Evolutionary conservation across 305 asterid genomes (phyloP).

Genomic region (Fraxinus velutina): DNA sequence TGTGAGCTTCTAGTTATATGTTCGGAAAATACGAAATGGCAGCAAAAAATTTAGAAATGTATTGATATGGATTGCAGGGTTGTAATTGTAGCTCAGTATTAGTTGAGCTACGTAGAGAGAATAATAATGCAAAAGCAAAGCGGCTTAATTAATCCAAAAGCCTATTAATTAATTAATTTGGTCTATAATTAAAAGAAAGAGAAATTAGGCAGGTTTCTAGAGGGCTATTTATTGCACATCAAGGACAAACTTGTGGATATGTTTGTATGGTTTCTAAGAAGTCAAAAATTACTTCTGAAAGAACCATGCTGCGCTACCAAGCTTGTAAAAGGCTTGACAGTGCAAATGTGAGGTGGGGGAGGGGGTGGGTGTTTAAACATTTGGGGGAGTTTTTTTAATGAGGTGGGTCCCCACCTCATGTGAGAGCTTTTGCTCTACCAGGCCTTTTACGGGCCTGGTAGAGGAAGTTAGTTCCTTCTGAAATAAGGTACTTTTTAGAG

Average conservation of each 20-base stretch:
- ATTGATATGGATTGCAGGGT: neutral
- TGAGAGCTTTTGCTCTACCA: too few species aligned
- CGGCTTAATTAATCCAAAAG: neutral
- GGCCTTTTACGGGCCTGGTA: too few species aligned
- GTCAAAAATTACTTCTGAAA: neutral
- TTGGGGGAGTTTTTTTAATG: too few species aligned
- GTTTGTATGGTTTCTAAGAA: neutral
- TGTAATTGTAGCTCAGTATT: neutral
- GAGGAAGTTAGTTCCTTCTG: too few species aligned
- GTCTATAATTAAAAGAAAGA: neutral
- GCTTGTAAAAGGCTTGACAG: too few species aligned
- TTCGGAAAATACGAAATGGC: neutral
- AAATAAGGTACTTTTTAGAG: neutral
- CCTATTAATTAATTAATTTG: neutral
- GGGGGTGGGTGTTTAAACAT: too few species aligned
- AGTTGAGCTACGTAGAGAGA: neutral
- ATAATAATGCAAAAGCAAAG: neutral
- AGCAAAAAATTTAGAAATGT: neutral
- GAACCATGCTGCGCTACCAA: too few species aligned
- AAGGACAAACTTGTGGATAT: slow-evolving; percentile 16
- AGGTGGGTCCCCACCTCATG: too few species aligned
- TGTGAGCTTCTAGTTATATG: neutral
- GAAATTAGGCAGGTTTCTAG: neutral
- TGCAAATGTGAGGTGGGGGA: too few species aligned
- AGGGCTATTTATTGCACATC: slow-evolving; percentile 2